Evolutionary conservation across 805 yeast species (phyloP), one percentile per base, ranked within the genome.

Genomic region (Saturnispora serradocipensis): DNA sequence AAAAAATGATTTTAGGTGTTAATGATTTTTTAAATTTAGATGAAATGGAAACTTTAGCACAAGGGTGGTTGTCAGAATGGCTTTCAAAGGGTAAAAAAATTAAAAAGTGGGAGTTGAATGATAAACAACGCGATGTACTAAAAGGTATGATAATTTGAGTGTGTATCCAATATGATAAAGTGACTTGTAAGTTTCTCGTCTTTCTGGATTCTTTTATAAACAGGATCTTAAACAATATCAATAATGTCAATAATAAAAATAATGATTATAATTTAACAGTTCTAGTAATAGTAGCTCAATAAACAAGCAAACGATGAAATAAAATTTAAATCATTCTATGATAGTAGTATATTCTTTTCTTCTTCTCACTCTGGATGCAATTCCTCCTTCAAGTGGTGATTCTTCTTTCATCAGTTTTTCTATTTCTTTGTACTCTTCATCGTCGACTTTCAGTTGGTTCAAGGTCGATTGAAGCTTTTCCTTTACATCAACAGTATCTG

Each of bases 341-440:
- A n/a, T 13, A 25, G 43, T 13, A n/a, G 36, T 32, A 10, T 36
- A 24, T 13, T 46, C 35, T 25, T 55, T 56, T 54, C 68, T 61
- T 43, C 61, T 61, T 57, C 67, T 64, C n/a, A 67, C 62, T 28
- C 71, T 55, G 22, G 57, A 53, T 4, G 68, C 64, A 48, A 67
- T 65, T 4, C 67, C 61, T 11, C 65, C 66, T n/a, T 53, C 59
- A n/a, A 54, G 53, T 10, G 34, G n/a, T 30, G 52, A 59, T 30
- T 59, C 60, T 13, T 53, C 54, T 35, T 56, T 43, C 8, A 60
- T 58, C 18, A 58, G 36, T 32, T 56, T 51, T 45, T 56, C 51
- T 39, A 64, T 62, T 13, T 60, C 60, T 22, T 59, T 53, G 53
- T 63, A 65, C 9, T 61, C 62, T 20, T 56, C 53, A 42, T 59